These are phyloP conservation scores for Galerina sulciceps DNA, from an alignment of 768 basidiomycete species.

Conservation along the genomic window DNA sequence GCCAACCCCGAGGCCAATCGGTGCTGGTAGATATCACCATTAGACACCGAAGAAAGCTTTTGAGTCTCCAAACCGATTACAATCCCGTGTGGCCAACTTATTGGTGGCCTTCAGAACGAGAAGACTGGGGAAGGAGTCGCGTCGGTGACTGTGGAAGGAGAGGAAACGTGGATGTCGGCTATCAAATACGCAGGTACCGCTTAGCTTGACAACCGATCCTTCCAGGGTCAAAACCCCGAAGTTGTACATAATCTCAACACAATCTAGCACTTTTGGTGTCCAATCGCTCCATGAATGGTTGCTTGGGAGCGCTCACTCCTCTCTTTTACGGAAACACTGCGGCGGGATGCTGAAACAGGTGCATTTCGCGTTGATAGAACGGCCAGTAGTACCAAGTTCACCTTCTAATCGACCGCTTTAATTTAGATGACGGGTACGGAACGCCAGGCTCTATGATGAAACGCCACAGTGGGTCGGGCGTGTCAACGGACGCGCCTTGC, in stretches of 20 bases:
- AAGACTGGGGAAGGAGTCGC: conserved; percentile 1
- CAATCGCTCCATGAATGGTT: not conserved
- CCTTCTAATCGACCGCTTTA: not conserved
- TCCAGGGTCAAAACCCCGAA: not conserved
- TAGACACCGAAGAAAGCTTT: not conserved
- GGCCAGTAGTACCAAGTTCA: not conserved
- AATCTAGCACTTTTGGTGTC: not conserved
- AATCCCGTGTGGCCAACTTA: not conserved
- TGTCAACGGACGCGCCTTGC: not conserved
- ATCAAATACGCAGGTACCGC: not conserved
- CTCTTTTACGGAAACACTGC: not conserved
- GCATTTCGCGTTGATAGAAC: conserved; percentile 2
- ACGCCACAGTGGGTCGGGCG: not conserved
- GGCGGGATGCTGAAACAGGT: conserved; percentile 8
- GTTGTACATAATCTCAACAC: not conserved
- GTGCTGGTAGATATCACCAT: not conserved
- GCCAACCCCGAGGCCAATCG: not conserved
- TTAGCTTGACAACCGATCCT: conserved; percentile 8
- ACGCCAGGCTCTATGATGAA: not conserved
- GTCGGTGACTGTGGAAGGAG: not conserved
- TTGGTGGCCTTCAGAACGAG: not conserved
- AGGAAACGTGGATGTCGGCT: conserved; percentile 5
- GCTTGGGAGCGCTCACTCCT: not conserved
- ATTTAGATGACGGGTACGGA: not conserved
- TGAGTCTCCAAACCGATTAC: not conserved